Evolutionary conservation across 192 early-diverging fungal genomes (phyloP), one percentile per base, ranked within the genome.

Genomic region (Entomortierella beljakovae): DNA sequence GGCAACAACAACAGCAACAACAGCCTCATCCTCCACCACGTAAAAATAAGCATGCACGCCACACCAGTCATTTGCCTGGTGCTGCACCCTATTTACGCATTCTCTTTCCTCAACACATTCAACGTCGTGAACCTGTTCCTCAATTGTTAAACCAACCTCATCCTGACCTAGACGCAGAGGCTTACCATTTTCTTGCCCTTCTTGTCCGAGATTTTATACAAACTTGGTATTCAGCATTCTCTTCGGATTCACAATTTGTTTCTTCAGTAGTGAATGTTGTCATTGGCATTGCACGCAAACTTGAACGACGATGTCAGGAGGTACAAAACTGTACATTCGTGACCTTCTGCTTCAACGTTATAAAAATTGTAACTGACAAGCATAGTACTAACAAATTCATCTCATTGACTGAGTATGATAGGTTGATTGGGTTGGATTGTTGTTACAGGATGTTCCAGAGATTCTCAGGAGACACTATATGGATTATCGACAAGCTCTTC

Each of bases 141-240:
- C 86, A 68, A 64, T 67, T 57, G 18, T 38, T 63, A 69, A 82
- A 50, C 64, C 82, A 48, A 16, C 61, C 43, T 71, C 86, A 52
- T 48, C 71, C 84, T 26, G 77, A 75, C 28, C 81, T 87, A n/a
- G 86, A 87, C 71, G 53, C 77, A 23, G 86, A 87, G 70, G 67
- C 85, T 1, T 87, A 84, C 57, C 85, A 80, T n/a, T 84, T 84
- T 46, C 60, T 87, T 9, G 86, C 86, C 18, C 40, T 85, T 13
- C 46, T 85, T 35, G 60, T 87, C 51, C 61, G 84, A 10, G 86
- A 87, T 40, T 87, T 87, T 56, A 87, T 87, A 51, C 72, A 83
- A 49, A 79, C 82, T 0, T 87, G 86, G 86, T 87, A 87, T 42
- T 64, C 77, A 8, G 51, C 57, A 1, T 65, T 87, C n/a, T 82